Percentiles rank a stretch among this genome's conserved stretches.
Evolutionary conservation across 139 green algal species (phyloP).

Genomic region (Haematococcus lacustris): DNA sequence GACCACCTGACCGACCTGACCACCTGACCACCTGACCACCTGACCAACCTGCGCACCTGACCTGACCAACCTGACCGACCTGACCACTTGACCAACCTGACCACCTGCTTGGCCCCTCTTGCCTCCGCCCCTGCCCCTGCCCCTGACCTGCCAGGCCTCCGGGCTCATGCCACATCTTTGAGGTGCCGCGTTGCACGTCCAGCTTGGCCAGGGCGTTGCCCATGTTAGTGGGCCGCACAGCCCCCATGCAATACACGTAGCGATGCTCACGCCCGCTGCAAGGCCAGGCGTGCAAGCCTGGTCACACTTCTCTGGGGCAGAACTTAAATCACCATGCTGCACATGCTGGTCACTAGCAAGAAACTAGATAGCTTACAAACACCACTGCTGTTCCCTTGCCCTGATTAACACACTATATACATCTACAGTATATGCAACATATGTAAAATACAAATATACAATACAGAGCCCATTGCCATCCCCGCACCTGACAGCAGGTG

Average conservation of each 20-base stretch:
- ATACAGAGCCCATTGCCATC: too few relatives aligned
- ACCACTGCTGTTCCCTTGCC: too few relatives aligned
- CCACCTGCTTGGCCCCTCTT: constrained; percentile 51
- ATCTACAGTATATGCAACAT: too few relatives aligned
- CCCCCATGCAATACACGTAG: constrained; percentile 52
- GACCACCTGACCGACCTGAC: constrained; percentile 15
- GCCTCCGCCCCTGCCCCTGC: neutral
- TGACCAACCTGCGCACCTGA: neutral
- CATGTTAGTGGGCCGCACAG: constrained; percentile 52
- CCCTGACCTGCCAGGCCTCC: constrained; percentile 34
- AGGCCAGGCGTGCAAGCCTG: too few relatives aligned
- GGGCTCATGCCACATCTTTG: constrained; percentile 49
- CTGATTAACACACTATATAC: too few relatives aligned
- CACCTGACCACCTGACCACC: constrained; percentile 57
- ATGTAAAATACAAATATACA: too few relatives aligned
- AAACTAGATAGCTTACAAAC: too few relatives aligned
- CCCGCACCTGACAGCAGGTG: neutral
- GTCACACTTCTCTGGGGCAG: too few relatives aligned
- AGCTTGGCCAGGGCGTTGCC: constrained; percentile 65
- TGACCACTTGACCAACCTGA: constrained; percentile 10
- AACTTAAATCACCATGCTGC: too few relatives aligned
- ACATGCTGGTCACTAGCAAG: too few relatives aligned
- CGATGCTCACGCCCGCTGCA: constrained; percentile 17
- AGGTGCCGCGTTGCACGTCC: constrained; percentile 35
- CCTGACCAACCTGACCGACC: neutral